Conservation (phyloP, 441 rosid species). For the Adansonia madagascariensis region DNA sequence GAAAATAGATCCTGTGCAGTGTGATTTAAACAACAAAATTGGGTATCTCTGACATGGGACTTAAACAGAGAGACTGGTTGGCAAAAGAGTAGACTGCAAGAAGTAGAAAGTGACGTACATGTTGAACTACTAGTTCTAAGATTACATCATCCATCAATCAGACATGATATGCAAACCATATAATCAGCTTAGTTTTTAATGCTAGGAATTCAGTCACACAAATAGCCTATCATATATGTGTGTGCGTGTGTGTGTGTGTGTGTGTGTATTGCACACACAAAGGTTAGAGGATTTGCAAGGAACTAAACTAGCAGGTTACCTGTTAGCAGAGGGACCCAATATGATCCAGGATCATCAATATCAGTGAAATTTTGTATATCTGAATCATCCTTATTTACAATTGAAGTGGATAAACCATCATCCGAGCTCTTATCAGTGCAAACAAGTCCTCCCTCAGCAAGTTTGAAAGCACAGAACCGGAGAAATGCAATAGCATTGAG, state of each 20-base stretch:
- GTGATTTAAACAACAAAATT: slow-evolving; percentile 3
- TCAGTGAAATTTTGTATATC: slow-evolving; percentile 45
- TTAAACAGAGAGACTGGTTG: neutral
- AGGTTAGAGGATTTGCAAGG: slow-evolving; percentile 4
- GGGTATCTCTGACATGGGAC: neutral
- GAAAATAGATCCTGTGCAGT: neutral
- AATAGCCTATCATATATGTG: neutral
- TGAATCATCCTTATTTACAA: slow-evolving; percentile 43
- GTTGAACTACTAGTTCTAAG: slow-evolving; percentile 11
- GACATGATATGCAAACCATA: neutral
- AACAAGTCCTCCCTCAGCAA: slow-evolving; percentile 92
- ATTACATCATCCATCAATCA: neutral
- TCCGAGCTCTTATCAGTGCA: slow-evolving; percentile 57
- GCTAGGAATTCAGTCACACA: neutral
- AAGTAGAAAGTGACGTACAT: neutral
- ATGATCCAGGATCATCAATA: slow-evolving; percentile 81
- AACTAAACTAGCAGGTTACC: slow-evolving; percentile 49
- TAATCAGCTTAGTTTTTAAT: slow-evolving; percentile 16
- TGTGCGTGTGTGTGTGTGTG: too few species aligned
- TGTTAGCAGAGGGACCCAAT: slow-evolving; percentile 92
- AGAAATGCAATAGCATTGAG: slow-evolving; percentile 98
- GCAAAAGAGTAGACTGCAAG: neutral
- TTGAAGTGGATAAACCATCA: slow-evolving; percentile 46
- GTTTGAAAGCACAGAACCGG: slow-evolving; percentile 94
- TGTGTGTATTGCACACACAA: neutral